Conservation (phyloP, 176 grass and related monocot species). For the Poa annua region DNA sequence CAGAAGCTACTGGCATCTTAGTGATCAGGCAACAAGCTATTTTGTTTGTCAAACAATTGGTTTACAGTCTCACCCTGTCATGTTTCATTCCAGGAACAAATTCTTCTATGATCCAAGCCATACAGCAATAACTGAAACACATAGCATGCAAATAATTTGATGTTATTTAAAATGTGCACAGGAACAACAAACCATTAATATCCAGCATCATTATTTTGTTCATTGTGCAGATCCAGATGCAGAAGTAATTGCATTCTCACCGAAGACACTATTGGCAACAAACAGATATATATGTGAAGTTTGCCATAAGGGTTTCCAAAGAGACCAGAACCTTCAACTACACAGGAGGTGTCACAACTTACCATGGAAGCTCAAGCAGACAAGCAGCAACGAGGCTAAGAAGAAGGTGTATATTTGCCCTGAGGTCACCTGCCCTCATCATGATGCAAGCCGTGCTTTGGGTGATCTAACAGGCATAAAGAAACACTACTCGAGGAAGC, state of each 20-base stretch:
- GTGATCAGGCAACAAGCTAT: not conserved
- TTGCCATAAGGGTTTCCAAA: conserved; percentile 32
- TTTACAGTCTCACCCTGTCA: not conserved
- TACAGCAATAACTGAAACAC: not conserved
- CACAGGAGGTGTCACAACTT: conserved; percentile 34
- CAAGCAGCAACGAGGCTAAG: conserved; percentile 10
- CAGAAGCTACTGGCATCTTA: not conserved
- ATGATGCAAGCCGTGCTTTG: conserved; percentile 30
- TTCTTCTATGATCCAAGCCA: not conserved
- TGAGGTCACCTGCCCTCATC: conserved; percentile 24
- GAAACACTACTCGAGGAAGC: conserved; percentile 28
- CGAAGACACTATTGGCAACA: conserved; percentile 16
- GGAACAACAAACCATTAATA: not conserved
- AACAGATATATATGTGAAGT: conserved; percentile 36
- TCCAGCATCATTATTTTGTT: not conserved
- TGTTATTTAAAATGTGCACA: not conserved
- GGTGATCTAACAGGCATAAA: conserved; percentile 35
- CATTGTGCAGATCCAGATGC: conserved; percentile 33
- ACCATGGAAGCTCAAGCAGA: conserved; percentile 34
- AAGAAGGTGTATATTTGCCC: conserved; percentile 34
- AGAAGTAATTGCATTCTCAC: conserved; percentile 32
- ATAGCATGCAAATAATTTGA: not conserved
- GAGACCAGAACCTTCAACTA: conserved; percentile 34
- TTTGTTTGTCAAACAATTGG: not conserved
- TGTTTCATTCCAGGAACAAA: too few relatives aligned